Base-by-base conservation (phyloP, 2,329 filamentous ascomycete species). In the Bipolaris victoriae region DNA sequence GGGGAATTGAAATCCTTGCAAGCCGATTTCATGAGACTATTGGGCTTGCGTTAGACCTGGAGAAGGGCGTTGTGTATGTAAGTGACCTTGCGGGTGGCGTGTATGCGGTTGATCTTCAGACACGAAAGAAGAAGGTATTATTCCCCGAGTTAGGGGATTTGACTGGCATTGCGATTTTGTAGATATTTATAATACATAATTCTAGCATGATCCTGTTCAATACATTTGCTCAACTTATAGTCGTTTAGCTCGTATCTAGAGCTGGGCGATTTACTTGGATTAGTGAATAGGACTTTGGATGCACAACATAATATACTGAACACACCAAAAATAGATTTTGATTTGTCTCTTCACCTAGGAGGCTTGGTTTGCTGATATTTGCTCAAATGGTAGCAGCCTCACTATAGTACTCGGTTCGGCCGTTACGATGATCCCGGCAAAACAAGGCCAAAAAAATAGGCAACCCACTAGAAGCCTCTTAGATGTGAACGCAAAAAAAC, bases 31-130 rank as follows among this genome's bases (percentile, higher is more conserved):
- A 45, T 10, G 43, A 45, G 26, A 31, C 43, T 5, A 45, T 45
- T 33, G 43, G 43, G 9, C 43, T 45, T 18, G 9, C 43, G 13
- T 33, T 45, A n/a, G 43, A 45, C 26, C 16, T 31, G 11, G 43
- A 33, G n/a, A 33, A 33, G 5, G 31, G 10, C 7, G 5, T 26
- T 15, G 43, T 29, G 10, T 45, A 45, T 20, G 26, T 45, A 16
- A 45, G 43, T 20, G 43, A 45, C 16, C 26, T 45, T 3, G 24
- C 43, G n/a, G 43, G 43, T 2, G 43, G 43, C 15, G 43, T 45
- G n/a, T 45, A 45, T 31, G 43, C 26, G 26, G 26, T 45, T 20
- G 43, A 45, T 45, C 26, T 45, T 26, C 43, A 45, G 13, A 45
- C 43, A 31, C 26, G 16, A 7, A 33, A 45, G 13, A 45, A 45